Conservation (phyloP, 805 yeast genomes). For the Clavispora phyllophila region DNA sequence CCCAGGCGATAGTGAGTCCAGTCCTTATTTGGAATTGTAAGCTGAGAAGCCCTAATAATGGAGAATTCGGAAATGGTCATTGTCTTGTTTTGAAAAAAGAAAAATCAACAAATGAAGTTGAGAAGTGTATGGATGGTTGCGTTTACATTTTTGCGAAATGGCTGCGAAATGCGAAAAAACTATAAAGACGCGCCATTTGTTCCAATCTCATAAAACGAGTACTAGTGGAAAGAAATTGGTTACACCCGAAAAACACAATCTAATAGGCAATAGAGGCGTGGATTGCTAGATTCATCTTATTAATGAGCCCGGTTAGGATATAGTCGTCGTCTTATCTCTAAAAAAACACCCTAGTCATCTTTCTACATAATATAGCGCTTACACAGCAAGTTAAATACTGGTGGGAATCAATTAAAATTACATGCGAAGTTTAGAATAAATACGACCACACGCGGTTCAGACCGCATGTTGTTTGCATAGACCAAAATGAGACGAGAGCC, state of each 20-base stretch:
- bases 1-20: conserved; percentile 21
- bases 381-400: too few relatives aligned
- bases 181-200: background rate
- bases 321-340: too few relatives aligned
- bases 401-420: background rate
- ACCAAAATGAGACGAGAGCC: background rate
- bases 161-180: background rate
- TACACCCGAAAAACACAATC: background rate
- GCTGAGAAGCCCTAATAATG: conserved; percentile 16
- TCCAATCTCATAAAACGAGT: background rate
- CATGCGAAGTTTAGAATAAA: background rate
- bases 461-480: background rate
- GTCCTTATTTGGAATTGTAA: conserved; percentile 16
- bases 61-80: conserved; percentile 8
- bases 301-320: too few relatives aligned
- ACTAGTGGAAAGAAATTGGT: too few relatives aligned
- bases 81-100: background rate
- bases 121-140: background rate
- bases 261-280: too few relatives aligned
- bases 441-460: background rate
- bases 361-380: too few relatives aligned
- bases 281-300: too few relatives aligned
- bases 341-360: too few relatives aligned
- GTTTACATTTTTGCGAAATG: background rate
- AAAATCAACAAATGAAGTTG: background rate